phyloP scores from a whole-genome alignment of 495 filamentous ascomycete genomes.

The Alectoria sarmentosa region DNA sequence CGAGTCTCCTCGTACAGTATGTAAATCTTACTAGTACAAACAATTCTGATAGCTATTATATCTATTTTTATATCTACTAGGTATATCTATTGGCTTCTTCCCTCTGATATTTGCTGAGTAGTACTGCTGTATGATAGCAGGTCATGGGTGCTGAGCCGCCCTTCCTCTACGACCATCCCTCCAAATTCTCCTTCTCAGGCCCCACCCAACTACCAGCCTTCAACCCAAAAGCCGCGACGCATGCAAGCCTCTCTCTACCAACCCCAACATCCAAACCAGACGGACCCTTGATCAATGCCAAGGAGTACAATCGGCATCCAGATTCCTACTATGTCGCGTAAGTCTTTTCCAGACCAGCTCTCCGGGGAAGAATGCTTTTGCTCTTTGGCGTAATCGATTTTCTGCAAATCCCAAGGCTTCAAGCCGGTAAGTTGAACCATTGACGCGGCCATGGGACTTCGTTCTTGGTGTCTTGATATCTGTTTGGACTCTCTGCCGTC shows the following conservation, averaged over 20 bases:
- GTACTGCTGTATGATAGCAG: not conserved
- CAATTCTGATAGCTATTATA: no score
- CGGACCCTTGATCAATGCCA: slow-evolving; percentile 61
- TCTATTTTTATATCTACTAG: no score
- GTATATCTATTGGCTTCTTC: slow-evolving; percentile 1
- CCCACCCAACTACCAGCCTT: slow-evolving; percentile 54
- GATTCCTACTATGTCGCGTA: slow-evolving; percentile 52
- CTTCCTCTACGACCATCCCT: slow-evolving; percentile 64
- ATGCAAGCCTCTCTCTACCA: slow-evolving; percentile 57
- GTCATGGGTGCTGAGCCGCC: slow-evolving; percentile 60
- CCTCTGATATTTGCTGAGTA: not conserved
- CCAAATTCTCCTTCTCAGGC: slow-evolving; percentile 42
- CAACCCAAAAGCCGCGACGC: slow-evolving; percentile 75
- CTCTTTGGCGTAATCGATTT: not conserved
- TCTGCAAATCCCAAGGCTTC: not conserved
- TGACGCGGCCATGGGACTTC: not conserved
- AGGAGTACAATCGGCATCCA: slow-evolving; percentile 64
- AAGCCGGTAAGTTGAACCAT: not conserved
- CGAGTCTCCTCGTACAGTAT: slow-evolving; percentile 1
- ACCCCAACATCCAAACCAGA: slow-evolving; percentile 53
- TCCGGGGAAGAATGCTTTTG: not conserved
- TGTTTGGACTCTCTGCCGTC: not conserved
- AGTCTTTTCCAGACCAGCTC: slow-evolving; percentile 27
- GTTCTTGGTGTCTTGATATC: not conserved
- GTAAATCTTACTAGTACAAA: no score